Evolutionary conservation across 768 basidiomycete species (phyloP), one percentile per base, ranked within the genome.

Genomic region (Boletus fagicola): DNA sequence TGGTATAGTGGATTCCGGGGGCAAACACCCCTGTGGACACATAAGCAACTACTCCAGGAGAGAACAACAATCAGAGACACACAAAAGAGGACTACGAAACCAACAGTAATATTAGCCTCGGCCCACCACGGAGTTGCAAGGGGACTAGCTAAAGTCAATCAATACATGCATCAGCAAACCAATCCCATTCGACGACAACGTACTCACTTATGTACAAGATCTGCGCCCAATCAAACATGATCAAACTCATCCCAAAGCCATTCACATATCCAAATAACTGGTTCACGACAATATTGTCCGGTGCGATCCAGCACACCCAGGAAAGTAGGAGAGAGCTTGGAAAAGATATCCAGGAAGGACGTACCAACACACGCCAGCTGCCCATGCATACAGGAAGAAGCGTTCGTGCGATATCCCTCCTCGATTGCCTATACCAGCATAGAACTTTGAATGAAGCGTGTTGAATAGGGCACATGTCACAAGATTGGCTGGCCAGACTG

Each of bases 401-500:
- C 77, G 73, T 57, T 78, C 80, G 38, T 83, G 79, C 2, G 79
- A 78, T 49, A 84, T 71, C 22, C 82, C 80, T 13, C 77, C 79
- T 5, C 70, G 74, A 15, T 51, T 64, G 6, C 78, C 77, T 18
- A 76, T 74, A 40, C 81, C 82, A 5, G 70, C 58, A 54, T 80
- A 80, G 16, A n/a, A n/a, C n/a, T n/a, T n/a, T n/a, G n/a, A n/a
- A n/a, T n/a, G n/a, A n/a, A n/a, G n/a, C n/a, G n/a, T n/a, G n/a
- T n/a, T n/a, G n/a, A n/a, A n/a, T n/a, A n/a, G n/a, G n/a, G n/a
- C n/a, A n/a, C n/a, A n/a, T n/a, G n/a, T n/a, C n/a, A n/a, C n/a
- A n/a, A n/a, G n/a, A n/a, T n/a, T n/a, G n/a, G n/a, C n/a, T n/a
- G 88, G 88, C 88, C 88, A 90, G 44, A 90, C 86, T 84, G 54